Evolutionary conservation across 2,329 filamentous ascomycete species (phyloP).

Genomic region (Colletotrichum musicola): DNA sequence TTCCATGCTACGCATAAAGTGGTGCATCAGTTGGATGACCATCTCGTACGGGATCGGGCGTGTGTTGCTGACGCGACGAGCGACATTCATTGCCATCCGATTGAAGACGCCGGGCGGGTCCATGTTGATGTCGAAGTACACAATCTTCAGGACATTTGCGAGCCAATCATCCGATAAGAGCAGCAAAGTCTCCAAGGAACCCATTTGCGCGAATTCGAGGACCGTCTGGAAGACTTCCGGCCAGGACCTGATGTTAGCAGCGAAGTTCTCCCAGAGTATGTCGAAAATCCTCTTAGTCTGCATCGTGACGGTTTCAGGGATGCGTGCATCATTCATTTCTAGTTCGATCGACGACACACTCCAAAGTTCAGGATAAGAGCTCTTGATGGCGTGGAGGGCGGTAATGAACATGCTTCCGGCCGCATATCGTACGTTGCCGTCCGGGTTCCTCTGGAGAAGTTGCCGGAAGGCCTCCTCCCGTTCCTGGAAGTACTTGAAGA

Average conservation of each 20-base stretch:
- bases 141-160: conserved; percentile 67
- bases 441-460: conserved; percentile 72
- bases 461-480: conserved; percentile 71
- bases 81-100: conserved; percentile 65
- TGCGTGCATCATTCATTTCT: conserved; percentile 43
- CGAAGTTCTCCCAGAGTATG: conserved; percentile 72
- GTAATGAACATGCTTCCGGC: conserved; percentile 64
- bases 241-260: conserved; percentile 75
- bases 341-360: conserved; percentile 44
- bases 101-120: conserved; percentile 67
- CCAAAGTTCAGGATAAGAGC: conserved; percentile 61
- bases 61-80: conserved; percentile 60
- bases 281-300: conserved; percentile 55
- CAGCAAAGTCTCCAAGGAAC: conserved; percentile 66
- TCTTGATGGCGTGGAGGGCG: conserved; percentile 66
- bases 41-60: conserved; percentile 67
- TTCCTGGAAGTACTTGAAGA: conserved; percentile 71
- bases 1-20: conserved; percentile 59
- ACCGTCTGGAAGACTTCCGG: conserved; percentile 82
- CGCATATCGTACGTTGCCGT: conserved; percentile 66
- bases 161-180: conserved; percentile 74
- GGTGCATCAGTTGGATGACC: conserved; percentile 64
- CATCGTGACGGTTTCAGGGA: conserved; percentile 19
- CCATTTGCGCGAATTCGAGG: conserved; percentile 73
- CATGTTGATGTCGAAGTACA: conserved; percentile 69